These are phyloP conservation scores for Solanum gracilifrons DNA, from an alignment of 257 asterid species.

Conservation along the genomic window DNA sequence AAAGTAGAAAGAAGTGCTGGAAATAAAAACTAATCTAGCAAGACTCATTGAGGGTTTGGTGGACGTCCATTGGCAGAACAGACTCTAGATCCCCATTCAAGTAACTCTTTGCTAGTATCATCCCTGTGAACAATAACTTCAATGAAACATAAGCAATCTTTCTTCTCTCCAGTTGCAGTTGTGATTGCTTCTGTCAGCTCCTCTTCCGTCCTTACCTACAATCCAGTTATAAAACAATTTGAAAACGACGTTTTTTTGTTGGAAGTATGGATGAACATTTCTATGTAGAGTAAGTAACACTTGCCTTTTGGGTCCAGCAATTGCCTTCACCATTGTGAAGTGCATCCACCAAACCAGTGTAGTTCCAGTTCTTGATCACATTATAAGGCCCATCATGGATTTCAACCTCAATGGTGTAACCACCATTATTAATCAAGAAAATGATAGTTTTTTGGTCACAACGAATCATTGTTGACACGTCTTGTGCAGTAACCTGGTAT, in stretches of 20 bases:
- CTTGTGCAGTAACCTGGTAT: slow-evolving; percentile 56
- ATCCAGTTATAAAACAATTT: neutral
- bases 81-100: slow-evolving; percentile 77
- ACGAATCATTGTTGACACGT: slow-evolving; percentile 58
- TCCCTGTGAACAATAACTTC: slow-evolving; percentile 61
- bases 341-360: slow-evolving; percentile 56
- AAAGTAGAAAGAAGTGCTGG: neutral
- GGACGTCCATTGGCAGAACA: slow-evolving; percentile 59
- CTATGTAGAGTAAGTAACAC: neutral
- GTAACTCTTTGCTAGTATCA: slow-evolving; percentile 63
- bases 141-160: slow-evolving; percentile 53
- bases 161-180: slow-evolving; percentile 37
- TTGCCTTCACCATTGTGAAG: slow-evolving; percentile 54
- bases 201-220: slow-evolving; percentile 46
- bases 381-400: slow-evolving; percentile 68
- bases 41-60: slow-evolving; percentile 47
- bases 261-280: neutral
- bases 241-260: neutral
- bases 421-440: slow-evolving; percentile 67
- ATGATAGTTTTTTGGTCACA: slow-evolving; percentile 43
- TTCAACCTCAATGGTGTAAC: slow-evolving; percentile 70
- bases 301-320: slow-evolving; percentile 61
- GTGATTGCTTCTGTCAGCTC: slow-evolving; percentile 42
- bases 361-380: slow-evolving; percentile 71
- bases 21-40: neutral